Conservation (phyloP, 257 asterid genomes). For the Plectranthus barbatus region DNA sequence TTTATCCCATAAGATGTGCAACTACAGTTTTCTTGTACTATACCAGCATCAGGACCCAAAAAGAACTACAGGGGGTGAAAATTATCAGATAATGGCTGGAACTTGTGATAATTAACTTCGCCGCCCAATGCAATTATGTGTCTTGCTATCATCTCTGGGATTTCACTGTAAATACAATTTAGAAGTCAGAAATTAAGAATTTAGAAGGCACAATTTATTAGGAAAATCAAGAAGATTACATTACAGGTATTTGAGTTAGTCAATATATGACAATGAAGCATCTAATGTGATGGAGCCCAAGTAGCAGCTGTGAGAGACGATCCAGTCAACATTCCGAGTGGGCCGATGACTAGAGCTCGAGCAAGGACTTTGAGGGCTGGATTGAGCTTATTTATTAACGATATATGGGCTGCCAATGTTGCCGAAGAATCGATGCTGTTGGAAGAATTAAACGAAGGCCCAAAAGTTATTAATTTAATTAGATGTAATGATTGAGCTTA, state of each 20-base stretch:
- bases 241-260: background rate
- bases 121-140: constrained; percentile 66
- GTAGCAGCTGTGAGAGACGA: constrained; percentile 9
- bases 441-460: too few relatives aligned
- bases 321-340: constrained; percentile 11
- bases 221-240: background rate
- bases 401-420: too few relatives aligned
- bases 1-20: constrained; percentile 63
- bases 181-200: constrained; percentile 9
- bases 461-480: too few relatives aligned
- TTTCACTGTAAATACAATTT: constrained; percentile 43
- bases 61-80: constrained; percentile 74
- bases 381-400: too few relatives aligned
- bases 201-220: background rate
- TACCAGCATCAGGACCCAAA: constrained; percentile 56
- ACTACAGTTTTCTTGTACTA: constrained; percentile 42
- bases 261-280: background rate
- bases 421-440: too few relatives aligned
- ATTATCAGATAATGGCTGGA: constrained; percentile 45
- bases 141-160: constrained; percentile 52
- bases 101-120: constrained; percentile 74
- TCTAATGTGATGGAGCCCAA: too few relatives aligned
- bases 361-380: too few relatives aligned
- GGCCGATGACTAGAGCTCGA: too few relatives aligned
- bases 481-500: too few relatives aligned